A percentile compares a stretch with the other conserved stretches of the same genome.
Evolutionary conservation across 1,284 basidiomycete genomes (phyloP).

Genomic region (Fomitopsis schrenkii): DNA sequence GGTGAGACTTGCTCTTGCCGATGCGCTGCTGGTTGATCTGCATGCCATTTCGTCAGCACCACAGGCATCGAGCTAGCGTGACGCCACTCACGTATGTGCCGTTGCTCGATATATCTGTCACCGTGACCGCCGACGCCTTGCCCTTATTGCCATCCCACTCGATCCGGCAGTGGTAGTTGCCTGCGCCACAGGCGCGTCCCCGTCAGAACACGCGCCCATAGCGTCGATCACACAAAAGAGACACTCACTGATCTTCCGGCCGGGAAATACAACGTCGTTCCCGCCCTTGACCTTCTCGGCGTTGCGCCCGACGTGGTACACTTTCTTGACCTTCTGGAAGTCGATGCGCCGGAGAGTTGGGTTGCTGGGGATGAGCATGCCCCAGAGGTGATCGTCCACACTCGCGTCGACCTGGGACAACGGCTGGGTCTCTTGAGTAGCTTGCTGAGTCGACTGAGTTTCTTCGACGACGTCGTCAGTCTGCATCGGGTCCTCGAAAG

Average conservation of each 20-base stretch:
- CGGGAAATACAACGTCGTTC: slow-evolving; percentile 57
- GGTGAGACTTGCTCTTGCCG: slow-evolving; percentile 48
- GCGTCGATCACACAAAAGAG: slow-evolving; percentile 16
- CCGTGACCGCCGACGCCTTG: slow-evolving; percentile 50
- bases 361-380: slow-evolving; percentile 61
- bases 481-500: neutral
- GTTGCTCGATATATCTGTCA: slow-evolving; percentile 77
- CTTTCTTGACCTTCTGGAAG: slow-evolving; percentile 47
- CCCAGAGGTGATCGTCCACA: slow-evolving; percentile 56
- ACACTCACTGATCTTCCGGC: slow-evolving; percentile 71
- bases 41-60: slow-evolving; percentile 4
- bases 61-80: neutral
- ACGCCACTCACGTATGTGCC: slow-evolving; percentile 69
- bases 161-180: slow-evolving; percentile 63
- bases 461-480: slow-evolving; percentile 27
- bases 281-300: slow-evolving; percentile 13
- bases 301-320: slow-evolving; percentile 53
- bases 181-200: slow-evolving; percentile 31
- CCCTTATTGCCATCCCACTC: slow-evolving; percentile 61
- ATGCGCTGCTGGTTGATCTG: slow-evolving; percentile 74
- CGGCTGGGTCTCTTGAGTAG: slow-evolving; percentile 27
- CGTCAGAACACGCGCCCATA: slow-evolving; percentile 10
- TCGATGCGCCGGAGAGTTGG: slow-evolving; percentile 47
- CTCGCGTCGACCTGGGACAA: slow-evolving; percentile 22
- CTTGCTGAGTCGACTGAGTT: slow-evolving; percentile 45